Percentiles rank a stretch among this genome's conserved stretches.
Conservation (phyloP, 192 early-diverging fungal species). For the Phlyctochytrium arcticum region DNA sequence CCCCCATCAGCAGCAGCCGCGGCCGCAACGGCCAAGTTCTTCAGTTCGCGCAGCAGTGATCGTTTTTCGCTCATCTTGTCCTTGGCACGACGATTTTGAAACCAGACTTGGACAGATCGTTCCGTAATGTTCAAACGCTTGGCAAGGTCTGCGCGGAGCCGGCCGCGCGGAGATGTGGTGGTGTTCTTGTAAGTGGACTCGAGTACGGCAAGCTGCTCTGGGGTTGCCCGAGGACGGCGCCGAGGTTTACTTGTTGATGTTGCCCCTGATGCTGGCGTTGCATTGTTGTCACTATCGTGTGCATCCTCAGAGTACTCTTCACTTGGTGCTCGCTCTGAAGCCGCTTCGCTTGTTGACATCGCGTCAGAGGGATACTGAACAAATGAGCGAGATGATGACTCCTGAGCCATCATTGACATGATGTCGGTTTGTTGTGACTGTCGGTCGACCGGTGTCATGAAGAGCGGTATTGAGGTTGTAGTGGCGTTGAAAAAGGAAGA, state of each 20-base stretch:
- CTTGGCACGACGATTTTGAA: conserved; percentile 85
- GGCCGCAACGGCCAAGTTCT: not conserved
- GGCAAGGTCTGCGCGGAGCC: conserved; percentile 68
- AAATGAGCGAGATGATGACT: too few species aligned
- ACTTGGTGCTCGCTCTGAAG: too few species aligned
- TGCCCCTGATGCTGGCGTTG: not conserved
- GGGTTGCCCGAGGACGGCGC: conserved; percentile 56
- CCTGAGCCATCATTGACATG: too few species aligned
- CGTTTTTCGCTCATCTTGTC: not conserved
- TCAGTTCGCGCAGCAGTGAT: not conserved
- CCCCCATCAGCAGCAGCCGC: not conserved
- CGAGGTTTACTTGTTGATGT: not conserved
- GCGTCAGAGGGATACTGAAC: too few species aligned
- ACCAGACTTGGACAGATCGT: conserved; percentile 91
- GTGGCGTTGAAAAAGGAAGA: too few species aligned
- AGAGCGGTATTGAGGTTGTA: too few species aligned
- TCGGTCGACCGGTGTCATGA: too few species aligned
- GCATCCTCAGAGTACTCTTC: too few species aligned
- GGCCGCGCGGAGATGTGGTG: not conserved
- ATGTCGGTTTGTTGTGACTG: too few species aligned
- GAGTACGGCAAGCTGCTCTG: conserved; percentile 77
- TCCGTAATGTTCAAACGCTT: conserved; percentile 81
- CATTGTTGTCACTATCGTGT: too few species aligned
- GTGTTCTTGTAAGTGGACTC: conserved; percentile 59
- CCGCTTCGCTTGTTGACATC: too few species aligned